Conservation (phyloP, 2,329 filamentous ascomycete genomes). For the Apiospora malaysiana region DNA sequence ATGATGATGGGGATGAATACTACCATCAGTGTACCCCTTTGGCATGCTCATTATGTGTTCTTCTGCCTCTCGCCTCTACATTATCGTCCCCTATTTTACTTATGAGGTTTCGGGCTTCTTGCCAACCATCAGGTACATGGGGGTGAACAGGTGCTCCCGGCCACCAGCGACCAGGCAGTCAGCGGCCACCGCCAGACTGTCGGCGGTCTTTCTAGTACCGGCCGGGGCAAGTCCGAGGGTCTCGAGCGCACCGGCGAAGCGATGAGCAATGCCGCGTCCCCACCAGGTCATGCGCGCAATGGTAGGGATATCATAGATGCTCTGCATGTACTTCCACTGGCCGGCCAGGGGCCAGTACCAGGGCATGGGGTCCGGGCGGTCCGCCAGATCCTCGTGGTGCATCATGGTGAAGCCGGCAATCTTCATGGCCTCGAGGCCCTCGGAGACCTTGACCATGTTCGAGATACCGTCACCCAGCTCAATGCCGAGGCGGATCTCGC, state of each 20-base stretch:
- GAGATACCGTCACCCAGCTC: slow-evolving; percentile 96
- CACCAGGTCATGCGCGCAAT: slow-evolving; percentile 88
- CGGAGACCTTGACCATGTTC: slow-evolving; percentile 91
- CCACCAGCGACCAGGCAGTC: slow-evolving; percentile 89
- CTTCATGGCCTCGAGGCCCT: slow-evolving; percentile 83
- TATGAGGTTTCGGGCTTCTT: slow-evolving; percentile 68
- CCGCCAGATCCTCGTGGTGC: slow-evolving; percentile 85
- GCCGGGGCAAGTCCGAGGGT: slow-evolving; percentile 74
- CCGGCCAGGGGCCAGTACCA: slow-evolving; percentile 96
- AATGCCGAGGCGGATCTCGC: slow-evolving; percentile 89
- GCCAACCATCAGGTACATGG: slow-evolving; percentile 97
- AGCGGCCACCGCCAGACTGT: slow-evolving; percentile 80
- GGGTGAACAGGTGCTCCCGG: slow-evolving; percentile 90
- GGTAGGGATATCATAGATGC: slow-evolving; percentile 79
- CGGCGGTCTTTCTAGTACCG: slow-evolving; percentile 93
- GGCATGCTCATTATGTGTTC: not conserved
- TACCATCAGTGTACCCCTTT: not conserved
- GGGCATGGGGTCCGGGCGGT: slow-evolving; percentile 74
- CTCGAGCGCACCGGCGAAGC: slow-evolving; percentile 79
- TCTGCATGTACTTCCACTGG: slow-evolving; percentile 81
- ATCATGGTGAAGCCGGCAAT: slow-evolving; percentile 85
- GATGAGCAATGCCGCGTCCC: slow-evolving; percentile 77
- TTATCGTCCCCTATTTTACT: not conserved
- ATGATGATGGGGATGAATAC: not conserved
- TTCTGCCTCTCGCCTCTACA: not conserved